Percentiles rank a stretch among this genome's conserved stretches.
Conservation (phyloP, 805 yeast species). For the Schwanniomyces occidentalis region DNA sequence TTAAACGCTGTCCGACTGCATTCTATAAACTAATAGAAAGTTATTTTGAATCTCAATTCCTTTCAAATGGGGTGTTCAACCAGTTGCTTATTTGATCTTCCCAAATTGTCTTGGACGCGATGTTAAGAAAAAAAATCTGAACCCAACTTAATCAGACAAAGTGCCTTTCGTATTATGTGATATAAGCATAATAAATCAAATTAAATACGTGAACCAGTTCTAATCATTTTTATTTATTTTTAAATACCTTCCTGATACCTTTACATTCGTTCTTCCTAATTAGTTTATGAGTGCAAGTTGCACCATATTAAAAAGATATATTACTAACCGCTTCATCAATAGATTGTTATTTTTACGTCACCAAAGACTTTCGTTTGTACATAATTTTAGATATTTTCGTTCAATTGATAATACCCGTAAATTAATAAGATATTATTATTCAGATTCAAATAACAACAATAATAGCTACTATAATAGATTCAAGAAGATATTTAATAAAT, state of each 20-base stretch:
- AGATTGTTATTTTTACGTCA: background rate
- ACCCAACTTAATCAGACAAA: background rate
- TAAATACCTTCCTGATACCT: too few relatives aligned
- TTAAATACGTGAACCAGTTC: too few relatives aligned
- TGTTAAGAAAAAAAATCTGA: background rate
- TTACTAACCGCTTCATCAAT: constrained; percentile 4
- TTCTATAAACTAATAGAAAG: too few relatives aligned
- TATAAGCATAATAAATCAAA: too few relatives aligned
- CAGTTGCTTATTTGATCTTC: background rate
- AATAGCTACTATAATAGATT: background rate
- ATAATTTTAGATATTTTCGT: constrained; percentile 4
- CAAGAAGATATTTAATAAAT: constrained; percentile 1
- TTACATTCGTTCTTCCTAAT: too few relatives aligned
- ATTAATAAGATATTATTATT: background rate
- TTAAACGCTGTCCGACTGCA: too few relatives aligned
- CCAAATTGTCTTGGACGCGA: too few relatives aligned
- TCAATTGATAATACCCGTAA: constrained; percentile 4
- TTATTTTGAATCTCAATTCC: too few relatives aligned
- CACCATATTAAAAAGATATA: constrained; percentile 1
- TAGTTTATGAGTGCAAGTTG: constrained; percentile 7
- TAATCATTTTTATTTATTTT: too few relatives aligned
- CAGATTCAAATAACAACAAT: background rate
- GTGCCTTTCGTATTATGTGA: too few relatives aligned
- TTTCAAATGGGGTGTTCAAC: too few relatives aligned
- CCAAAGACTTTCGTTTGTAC: constrained; percentile 4